Conservation (phyloP, 441 rosid genomes). For the Erysimum cheiri region DNA sequence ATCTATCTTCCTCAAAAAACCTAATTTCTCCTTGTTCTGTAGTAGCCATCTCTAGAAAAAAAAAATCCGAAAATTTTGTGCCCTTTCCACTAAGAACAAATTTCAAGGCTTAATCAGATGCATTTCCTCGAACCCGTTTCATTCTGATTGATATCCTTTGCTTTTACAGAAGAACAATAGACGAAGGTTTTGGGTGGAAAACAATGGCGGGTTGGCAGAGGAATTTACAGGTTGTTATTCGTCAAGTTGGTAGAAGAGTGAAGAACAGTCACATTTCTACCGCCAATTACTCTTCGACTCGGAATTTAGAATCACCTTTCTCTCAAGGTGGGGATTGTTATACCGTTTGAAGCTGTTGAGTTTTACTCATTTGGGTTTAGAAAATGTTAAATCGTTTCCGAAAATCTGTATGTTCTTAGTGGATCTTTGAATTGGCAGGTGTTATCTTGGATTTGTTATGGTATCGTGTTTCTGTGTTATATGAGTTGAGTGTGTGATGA, state of each 20-base stretch:
- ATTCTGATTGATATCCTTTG: conserved; percentile 13
- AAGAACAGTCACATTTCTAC: conserved; percentile 46
- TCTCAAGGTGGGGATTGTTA: conserved; percentile 41
- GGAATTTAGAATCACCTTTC: conserved; percentile 42
- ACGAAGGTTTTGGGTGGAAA: background rate
- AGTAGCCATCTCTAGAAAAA: too few species aligned
- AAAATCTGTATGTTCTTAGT: conserved; percentile 10
- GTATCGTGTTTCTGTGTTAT: background rate
- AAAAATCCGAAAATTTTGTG: too few species aligned
- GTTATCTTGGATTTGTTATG: too few species aligned
- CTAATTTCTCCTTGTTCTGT: too few species aligned
- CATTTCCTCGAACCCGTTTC: background rate
- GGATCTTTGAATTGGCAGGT: background rate
- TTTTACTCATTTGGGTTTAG: conserved; percentile 20
- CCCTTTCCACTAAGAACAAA: too few species aligned
- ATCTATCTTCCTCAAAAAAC: too few species aligned
- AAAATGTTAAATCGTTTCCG: conserved; percentile 1
- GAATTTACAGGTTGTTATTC: conserved; percentile 57
- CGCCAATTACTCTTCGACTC: conserved; percentile 45
- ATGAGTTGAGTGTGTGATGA: conserved; percentile 12
- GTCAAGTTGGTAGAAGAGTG: conserved; percentile 55
- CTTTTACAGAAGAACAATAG: background rate
- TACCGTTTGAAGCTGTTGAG: conserved; percentile 5
- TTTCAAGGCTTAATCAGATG: background rate
- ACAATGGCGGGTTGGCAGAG: conserved; percentile 79